phyloP scores from a whole-genome alignment of 495 filamentous ascomycete species.

The Chaetomium cochliodes region DNA sequence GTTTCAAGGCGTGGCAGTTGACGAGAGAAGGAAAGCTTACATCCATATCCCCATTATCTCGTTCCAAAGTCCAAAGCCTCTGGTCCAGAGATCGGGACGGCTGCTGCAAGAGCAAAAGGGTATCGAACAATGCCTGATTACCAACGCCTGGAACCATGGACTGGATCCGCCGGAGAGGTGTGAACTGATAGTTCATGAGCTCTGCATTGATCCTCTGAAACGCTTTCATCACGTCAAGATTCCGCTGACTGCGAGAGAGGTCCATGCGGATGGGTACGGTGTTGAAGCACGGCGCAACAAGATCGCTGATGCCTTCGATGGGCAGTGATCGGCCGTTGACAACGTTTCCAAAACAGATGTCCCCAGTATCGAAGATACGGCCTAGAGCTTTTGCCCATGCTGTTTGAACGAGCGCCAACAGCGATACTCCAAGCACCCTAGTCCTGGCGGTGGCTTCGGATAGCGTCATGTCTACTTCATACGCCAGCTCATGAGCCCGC shows the following conservation, averaged over 20 bases:
- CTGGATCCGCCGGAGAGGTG: slow-evolving; percentile 64
- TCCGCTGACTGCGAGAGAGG: slow-evolving; percentile 42
- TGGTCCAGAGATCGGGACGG: slow-evolving; percentile 50
- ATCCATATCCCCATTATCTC: slow-evolving; percentile 75
- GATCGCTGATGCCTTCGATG: slow-evolving; percentile 61
- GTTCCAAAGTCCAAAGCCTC: slow-evolving; percentile 61
- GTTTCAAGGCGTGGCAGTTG: not conserved
- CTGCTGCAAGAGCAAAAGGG: slow-evolving; percentile 70
- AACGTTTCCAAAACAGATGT: slow-evolving; percentile 82
- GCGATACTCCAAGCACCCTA: slow-evolving; percentile 55
- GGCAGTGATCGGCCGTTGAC: slow-evolving; percentile 68
- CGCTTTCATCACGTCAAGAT: slow-evolving; percentile 52
- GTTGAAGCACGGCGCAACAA: slow-evolving; percentile 86
- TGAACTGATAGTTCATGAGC: slow-evolving; percentile 63
- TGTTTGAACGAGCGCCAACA: slow-evolving; percentile 64
- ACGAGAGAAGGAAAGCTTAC: slow-evolving; percentile 38
- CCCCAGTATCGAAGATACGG: slow-evolving; percentile 49
- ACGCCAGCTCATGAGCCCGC: not conserved
- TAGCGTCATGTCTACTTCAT: slow-evolving; percentile 34
- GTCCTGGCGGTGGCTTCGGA: slow-evolving; percentile 47
- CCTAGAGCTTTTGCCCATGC: slow-evolving; percentile 64
- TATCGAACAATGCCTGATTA: slow-evolving; percentile 63
- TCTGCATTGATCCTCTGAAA: slow-evolving; percentile 59
- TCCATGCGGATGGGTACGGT: slow-evolving; percentile 74
- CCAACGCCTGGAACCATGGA: slow-evolving; percentile 34